Evolutionary conservation across 495 filamentous ascomycete species (phyloP), one percentile per base, ranked within the genome.

Genomic region (Jackrogersella multiformis): DNA sequence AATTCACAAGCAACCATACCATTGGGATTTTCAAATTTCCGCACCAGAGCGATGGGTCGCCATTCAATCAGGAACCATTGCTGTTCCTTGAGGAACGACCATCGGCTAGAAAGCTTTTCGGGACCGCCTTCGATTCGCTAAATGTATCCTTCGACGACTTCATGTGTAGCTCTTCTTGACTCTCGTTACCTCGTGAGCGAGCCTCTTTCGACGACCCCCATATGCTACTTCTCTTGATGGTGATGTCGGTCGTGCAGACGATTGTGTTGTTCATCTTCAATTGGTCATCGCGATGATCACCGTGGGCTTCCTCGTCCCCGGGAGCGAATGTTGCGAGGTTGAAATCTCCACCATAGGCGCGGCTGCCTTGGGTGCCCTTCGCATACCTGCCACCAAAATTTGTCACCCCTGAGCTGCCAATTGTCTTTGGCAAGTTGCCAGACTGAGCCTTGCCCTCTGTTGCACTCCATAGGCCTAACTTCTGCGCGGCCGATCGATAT

Each of bases 261-360:
- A 46, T 46, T 15, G 42, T n/a, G 42, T 46, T 46, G 13, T 46
- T 46, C 42, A 46, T 46, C 42, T 46, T 46, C 21, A 26, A 6
- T 26, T 26, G 42, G 21, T 46, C 42, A 12, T 46, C 42, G 8
- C 12, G 42, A n/a, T 12, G 42, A 12, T 21, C 23, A 2, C 26
- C 20, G 20, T 46, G 42, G 12, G 42, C 42, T 26, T 46, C 42
- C 13, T 46, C 42, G 21, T 46, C 42, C 42, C 4, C 7, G 4
- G 13, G 21, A 26, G 42, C 42, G 12, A 46, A 46, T 24, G 42
- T 46, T 26, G 42, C 23, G 8, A 46, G 21, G 21, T 26, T 21
- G 21, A 10, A 46, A 1, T 15, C 38, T 10, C 42, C 42, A 13
- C 21, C 21, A n/a, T 24, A 46, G 9, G 20, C 42, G 42, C 12